Evolutionary conservation across 176 grass and related monocot genomes (phyloP), one percentile per base, ranked within the genome.

Genomic region (Alopecurus myosuroides): DNA sequence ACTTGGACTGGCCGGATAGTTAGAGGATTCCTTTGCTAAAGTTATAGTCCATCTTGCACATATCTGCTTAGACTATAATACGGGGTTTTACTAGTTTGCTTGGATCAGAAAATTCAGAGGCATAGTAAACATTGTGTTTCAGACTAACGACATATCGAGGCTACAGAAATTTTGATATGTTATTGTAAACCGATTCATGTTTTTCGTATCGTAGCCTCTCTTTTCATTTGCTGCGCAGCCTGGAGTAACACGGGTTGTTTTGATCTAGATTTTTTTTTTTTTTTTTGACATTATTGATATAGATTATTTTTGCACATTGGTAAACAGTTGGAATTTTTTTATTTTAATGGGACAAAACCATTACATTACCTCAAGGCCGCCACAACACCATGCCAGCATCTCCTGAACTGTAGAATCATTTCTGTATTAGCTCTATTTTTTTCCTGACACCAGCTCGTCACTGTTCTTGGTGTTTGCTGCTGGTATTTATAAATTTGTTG

Each of bases 1-100:
- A 82, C 75, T 88, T 98, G 85, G 85, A 87, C 37, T 98, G 93
- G 95, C 89, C 89, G 4, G 83, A 85, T 11, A 93, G 56, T 67
- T 98, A 92, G 61, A 70, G 26, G 57, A 80, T 78, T 11, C 15
- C 13, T 4, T 39, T 26, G 12, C 31, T 77, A 39, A 72, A 15
- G 30, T 64, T 74, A 20, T 31, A 25, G 46, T 80, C 56, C 34
- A 39, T 75, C 9, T 84, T 85, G 86, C 68, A 65, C 66, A 84
- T 79, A 81, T 55, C 22, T 25, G 45, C 36, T 53, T 15, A 58
- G 48, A 75, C 36, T 9, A 5, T 29, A 68, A 14, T 25, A 19
- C 41, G 4, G 26, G 66, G 28, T 53, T 52, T 9, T 48, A 40
- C 42, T 64, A 37, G 42, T 22, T 79, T 78, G 49, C 12, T 33